Evolutionary conservation across 164 flowering plant genomes (phyloP).

Genomic region (Chimonanthus praecox): DNA sequence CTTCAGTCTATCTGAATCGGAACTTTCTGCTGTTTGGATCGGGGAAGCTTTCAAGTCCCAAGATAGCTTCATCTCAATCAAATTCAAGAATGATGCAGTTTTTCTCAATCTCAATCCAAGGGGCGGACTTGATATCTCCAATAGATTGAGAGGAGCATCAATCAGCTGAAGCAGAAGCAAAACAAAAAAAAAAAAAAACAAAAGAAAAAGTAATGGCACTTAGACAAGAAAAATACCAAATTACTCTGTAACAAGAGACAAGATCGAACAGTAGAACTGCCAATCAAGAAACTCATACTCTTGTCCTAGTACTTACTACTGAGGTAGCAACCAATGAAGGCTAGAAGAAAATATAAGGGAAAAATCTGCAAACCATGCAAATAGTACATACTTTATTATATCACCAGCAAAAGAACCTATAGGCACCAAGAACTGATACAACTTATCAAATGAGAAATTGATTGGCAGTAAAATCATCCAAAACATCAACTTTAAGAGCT

Average conservation of each 20-base stretch:
- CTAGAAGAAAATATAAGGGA: not conserved
- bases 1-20: not conserved
- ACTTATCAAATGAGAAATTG: no score
- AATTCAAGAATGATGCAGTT: conserved; percentile 13
- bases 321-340: no score
- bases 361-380: not conserved
- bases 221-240: not conserved
- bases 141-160: not conserved
- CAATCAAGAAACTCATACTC: no score
- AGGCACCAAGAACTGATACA: no score
- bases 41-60: not conserved
- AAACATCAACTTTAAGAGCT: no score
- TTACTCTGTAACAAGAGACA: not conserved
- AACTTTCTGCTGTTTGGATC: not conserved
- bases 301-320: no score
- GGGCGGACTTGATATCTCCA: conserved; percentile 2
- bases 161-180: not conserved
- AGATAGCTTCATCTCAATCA: conserved; percentile 14
- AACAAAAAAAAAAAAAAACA: no score
- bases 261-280: not conserved
- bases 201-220: not conserved
- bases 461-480: no score
- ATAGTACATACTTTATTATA: not conserved
- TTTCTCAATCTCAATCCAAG: conserved; percentile 15
- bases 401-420: not conserved